These are phyloP conservation scores for Spizellomyces punctatus DNA, from an alignment of 192 early-diverging fungal species.

Conservation along the genomic window DNA sequence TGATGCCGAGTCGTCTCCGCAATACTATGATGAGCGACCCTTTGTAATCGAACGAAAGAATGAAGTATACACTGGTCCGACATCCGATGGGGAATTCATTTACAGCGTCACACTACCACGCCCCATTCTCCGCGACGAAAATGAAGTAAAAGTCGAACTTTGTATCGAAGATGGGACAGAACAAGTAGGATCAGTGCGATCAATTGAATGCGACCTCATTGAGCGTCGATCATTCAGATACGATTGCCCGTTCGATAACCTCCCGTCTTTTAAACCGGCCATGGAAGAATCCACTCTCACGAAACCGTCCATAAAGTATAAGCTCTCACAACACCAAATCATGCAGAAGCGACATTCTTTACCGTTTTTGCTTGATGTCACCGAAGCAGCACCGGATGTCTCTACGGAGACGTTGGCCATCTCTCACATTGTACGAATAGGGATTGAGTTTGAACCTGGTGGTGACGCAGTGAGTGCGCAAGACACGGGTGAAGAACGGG, in stretches of 20 bases:
- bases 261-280: conserved; percentile 7
- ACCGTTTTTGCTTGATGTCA: background rate
- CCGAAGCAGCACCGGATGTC: background rate
- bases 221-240: conserved; percentile 11
- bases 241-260: background rate
- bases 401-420: conserved; percentile 8
- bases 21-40: background rate
- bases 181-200: background rate
- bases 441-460: conserved; percentile 1
- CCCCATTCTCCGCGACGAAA: conserved; percentile 11
- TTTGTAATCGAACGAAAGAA: background rate
- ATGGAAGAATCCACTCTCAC: background rate
- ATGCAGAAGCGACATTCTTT: background rate
- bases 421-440: conserved; percentile 7
- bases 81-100: background rate
- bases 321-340: background rate
- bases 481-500: no score
- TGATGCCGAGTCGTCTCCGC: background rate
- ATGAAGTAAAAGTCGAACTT: background rate
- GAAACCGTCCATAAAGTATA: conserved; percentile 5
- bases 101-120: conserved; percentile 8
- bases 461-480: no score
- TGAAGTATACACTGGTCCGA: conserved; percentile 8
- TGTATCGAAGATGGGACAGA: background rate
- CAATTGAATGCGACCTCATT: background rate